Evolutionary conservation across 2,329 filamentous ascomycete genomes (phyloP), one percentile per base, ranked within the genome.

Genomic region (Aureobasidium leucospermi): DNA sequence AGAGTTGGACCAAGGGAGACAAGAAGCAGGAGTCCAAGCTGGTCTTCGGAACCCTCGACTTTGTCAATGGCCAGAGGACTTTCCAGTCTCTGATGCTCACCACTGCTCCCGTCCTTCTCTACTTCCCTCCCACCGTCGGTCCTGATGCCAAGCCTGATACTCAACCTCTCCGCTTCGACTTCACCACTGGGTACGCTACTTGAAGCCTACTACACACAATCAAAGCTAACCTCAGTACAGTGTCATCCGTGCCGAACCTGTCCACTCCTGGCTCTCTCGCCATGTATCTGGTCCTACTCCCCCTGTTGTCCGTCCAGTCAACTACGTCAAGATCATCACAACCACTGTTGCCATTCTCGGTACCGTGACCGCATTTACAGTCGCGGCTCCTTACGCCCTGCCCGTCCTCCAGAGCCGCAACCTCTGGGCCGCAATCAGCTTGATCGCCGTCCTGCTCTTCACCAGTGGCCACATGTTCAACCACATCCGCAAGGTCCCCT

Each of bases 381-480:
- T 92, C 49, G 82, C 87, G 11, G 88, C 85, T 66, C 89, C 90
- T 6, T 95, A 92, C 68, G 69, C 96, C 11, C 71, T 93, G 10
- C 93, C 93, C 3, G 69, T 96, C 61, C 73, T 96, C 38, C 89
- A 91, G 73, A 96, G 88, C 78, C 88, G 93, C 66, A 97, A 96
- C 69, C 76, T 97, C 16, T 99, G 94, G 94, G 92, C 93, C 28
- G 90, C 89, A 23, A 75, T 95, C 68, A 96, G 89, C 74, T 78
- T 99, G 66, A 91, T 97, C 68, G 81, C 86, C 13, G 92, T 99
- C 63, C 82, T 99, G 43, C 80, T 96, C 60, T 99, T 97, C 76
- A 96, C 88, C 48, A 94, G 89, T 67, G 95, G 94, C 41, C 92
- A 97, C 76, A 99, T 99, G 95, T 99, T 95, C 82, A 99, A 97